Base-by-base conservation (phyloP, 2,329 filamentous ascomycete genomes). In the Sporothrix luriei region DNA sequence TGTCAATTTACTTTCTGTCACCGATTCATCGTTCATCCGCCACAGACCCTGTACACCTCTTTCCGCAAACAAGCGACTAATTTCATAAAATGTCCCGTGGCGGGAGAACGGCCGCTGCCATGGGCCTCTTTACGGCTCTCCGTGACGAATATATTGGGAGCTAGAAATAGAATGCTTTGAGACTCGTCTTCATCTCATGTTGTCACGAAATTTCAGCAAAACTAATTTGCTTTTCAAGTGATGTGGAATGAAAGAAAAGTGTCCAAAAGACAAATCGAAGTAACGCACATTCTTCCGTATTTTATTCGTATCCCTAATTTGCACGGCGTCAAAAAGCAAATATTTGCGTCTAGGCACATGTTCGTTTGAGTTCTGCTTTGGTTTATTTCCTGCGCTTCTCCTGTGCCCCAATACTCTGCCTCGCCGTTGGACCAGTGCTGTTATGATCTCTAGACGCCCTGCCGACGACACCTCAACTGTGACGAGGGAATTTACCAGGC, bases 101-200 rank as follows among this genome's bases (percentile, higher is more conserved):
- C 59, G 59, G 59, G 59, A 62, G 19, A 24, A n/a, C 59, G 40
- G 59, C 43, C 40, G 40, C 24, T 46, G 46, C 59, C 40, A 62
- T 62, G 59, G 59, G 40, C 40, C 40, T 29, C 59, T 62, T 48
- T 62, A 62, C 38, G 59, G 38, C 14, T 48, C 59, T 62, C 38
- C 38, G 43, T 61, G 5, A 48, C 11, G 24, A 3, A 24, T 19
- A 29, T 48, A 29, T 48, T 59, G 11, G 21, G 5, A 29, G 10
- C 19, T 4, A 40, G 55, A 11, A 59, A 43, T 59, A 59, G 33
- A 59, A 16, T 29, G 19, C 19, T 14, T 29, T 54, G 51, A 29
- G 51, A 11, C 51, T 55, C 33, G 24, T 33, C 51, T 6, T 52
- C 10, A 19, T n/a, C 9, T 55, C 26, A 55, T 55, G 7, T 19